A percentile compares a stretch with the other conserved stretches of the same genome.
These are phyloP conservation scores for Fusarium brevicatenulatum DNA, from an alignment of 2,329 filamentous ascomycete species.

Conservation along the genomic window DNA sequence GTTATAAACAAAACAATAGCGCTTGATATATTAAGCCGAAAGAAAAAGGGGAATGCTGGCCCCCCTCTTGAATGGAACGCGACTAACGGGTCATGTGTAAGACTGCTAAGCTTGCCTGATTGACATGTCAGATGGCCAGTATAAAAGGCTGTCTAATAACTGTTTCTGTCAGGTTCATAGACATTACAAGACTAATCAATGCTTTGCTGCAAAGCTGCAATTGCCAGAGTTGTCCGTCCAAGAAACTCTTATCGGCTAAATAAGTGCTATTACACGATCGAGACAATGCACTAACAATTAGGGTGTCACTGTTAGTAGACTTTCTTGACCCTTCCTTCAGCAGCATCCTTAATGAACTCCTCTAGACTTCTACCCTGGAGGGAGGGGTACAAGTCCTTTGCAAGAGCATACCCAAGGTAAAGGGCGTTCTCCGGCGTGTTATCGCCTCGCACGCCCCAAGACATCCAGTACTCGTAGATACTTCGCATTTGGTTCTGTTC, in stretches of 20 bases:
- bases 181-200: not conserved
- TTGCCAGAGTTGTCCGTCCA: not conserved
- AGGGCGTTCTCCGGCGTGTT: slow-evolving; percentile 3
- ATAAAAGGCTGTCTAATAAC: not conserved
- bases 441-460: slow-evolving; percentile 15
- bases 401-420: slow-evolving; percentile 12
- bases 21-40: not conserved
- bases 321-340: not conserved
- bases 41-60: not conserved
- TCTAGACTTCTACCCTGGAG: slow-evolving; percentile 2
- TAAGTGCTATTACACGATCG: not conserved
- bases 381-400: slow-evolving; percentile 5
- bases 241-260: not conserved
- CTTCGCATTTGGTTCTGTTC: not conserved
- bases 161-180: not conserved
- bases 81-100: not conserved
- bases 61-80: not conserved
- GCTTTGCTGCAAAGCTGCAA: not conserved
- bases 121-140: not conserved
- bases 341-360: not conserved
- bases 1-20: too few relatives aligned
- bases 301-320: not conserved
- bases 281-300: not conserved
- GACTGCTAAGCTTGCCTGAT: not conserved
- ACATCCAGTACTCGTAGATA: slow-evolving; percentile 10